Base-by-base conservation (phyloP, 106 monocot genomes). In the Acorus gramineus region DNA sequence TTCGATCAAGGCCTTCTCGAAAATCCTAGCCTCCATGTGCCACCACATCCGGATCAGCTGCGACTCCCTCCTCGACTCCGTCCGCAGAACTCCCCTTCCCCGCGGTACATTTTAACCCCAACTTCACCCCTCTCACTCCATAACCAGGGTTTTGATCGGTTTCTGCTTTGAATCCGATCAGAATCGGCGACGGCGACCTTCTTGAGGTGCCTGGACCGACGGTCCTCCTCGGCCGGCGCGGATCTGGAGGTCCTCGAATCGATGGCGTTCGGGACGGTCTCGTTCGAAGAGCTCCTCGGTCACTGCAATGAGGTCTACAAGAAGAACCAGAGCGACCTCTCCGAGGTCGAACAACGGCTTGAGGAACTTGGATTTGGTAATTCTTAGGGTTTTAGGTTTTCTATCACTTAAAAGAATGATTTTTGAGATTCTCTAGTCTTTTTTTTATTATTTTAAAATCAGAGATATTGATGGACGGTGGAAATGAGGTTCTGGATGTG, bases 231-330 rank as follows among this genome's bases (percentile, higher is more conserved):
- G 44, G 61, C 92, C 0, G 59, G 12, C 47, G 55, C 51, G 60
- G 92, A 87, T 56, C 87, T 92, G 50, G 61, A 81, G 11, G 74
- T 68, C 61, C 72, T 92, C 61, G 74, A 92, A n/a, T 84, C 81
- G 65, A 84, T 87, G 81, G 77, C 79, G 51, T 52, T 86, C 58
- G 92, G 84, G 52, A 80, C 92, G 8, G 84, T 92, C 57, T 87
- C 87, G 57, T 87, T 87, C 69, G 92, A 84, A 81, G 92, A 92
- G 77, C 74, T 92, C 12, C 74, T 92, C 3, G 92, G 92, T n/a
- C 87, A 87, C 71, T 87, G 81, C 73, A 69, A 69, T 67, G 87
- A 87, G 77, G 70, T 77, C 56, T 79, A 79, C 73, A 79, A 84
- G 73, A 59, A 56, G 56, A 81, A 84, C 66, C 65, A 62, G 47